phyloP scores from a whole-genome alignment of 768 basidiomycete species.

The Boletus huronensis region DNA sequence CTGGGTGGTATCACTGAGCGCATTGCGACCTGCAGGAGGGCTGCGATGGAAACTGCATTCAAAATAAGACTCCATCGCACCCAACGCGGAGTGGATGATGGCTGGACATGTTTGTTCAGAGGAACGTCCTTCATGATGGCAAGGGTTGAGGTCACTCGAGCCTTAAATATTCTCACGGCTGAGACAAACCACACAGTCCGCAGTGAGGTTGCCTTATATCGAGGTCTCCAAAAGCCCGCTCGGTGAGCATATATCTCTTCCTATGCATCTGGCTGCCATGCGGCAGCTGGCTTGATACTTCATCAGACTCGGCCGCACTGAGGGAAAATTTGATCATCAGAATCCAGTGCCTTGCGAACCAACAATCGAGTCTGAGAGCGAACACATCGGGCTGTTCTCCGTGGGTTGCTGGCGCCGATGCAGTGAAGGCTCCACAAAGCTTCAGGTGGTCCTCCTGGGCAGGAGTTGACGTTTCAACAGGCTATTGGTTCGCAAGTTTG shows the following conservation, averaged over 20 bases:
- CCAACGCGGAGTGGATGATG: conserved; percentile 8
- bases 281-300: not conserved
- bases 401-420: not conserved
- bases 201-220: too few relatives aligned
- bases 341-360: not conserved
- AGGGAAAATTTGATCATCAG: not conserved
- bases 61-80: conserved; percentile 17
- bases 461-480: not conserved
- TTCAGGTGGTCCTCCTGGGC: not conserved
- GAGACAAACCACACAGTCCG: too few relatives aligned
- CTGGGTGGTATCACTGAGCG: not conserved
- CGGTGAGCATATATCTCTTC: not conserved
- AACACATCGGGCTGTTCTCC: not conserved
- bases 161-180: not conserved
- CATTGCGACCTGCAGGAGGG: conserved; percentile 5
- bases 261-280: too few relatives aligned
- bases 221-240: not conserved
- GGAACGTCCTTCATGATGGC: not conserved
- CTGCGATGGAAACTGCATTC: conserved; percentile 9
- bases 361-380: not conserved
- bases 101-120: not conserved
- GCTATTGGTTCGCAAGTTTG: not conserved
- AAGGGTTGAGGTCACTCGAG: not conserved
- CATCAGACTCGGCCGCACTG: not conserved
- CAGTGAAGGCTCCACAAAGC: not conserved